phyloP scores from a whole-genome alignment of 208 protist species.

The Leishmania amazonensis region DNA sequence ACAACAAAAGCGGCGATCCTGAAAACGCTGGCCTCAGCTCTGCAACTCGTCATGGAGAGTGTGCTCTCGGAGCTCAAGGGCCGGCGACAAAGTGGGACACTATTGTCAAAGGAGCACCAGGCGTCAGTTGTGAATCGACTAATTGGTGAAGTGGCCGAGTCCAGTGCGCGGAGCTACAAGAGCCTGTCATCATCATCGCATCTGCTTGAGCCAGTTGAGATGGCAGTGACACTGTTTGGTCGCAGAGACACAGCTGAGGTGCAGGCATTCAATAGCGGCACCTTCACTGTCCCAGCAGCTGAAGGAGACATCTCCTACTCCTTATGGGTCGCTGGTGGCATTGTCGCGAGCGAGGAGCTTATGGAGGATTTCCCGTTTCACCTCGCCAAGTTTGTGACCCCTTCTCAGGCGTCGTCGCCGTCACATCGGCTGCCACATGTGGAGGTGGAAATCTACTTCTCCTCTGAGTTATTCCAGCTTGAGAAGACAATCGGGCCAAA shows the following conservation, averaged over 20 bases:
- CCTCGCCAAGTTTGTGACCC: constrained; percentile 63
- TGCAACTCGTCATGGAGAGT: constrained; percentile 58
- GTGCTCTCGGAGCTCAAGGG: constrained; percentile 52
- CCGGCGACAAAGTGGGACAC: constrained; percentile 50
- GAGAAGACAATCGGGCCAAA: constrained; percentile 54
- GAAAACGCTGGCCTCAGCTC: constrained; percentile 43
- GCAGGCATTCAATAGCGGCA: constrained; percentile 64
- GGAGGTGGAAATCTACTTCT: constrained; percentile 87
- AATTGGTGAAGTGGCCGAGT: constrained; percentile 58
- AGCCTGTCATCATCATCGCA: constrained; percentile 81
- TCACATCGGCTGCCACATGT: constrained; percentile 50
- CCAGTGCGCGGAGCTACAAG: constrained; percentile 73
- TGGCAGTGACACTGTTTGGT: constrained; percentile 58
- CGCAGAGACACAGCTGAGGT: constrained; percentile 58
- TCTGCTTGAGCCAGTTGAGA: constrained; percentile 72
- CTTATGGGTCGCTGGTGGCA: constrained; percentile 75
- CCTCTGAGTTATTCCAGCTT: constrained; percentile 74
- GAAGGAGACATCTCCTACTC: constrained; percentile 81
- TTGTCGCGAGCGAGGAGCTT: constrained; percentile 66
- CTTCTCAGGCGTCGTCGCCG: constrained; percentile 4
- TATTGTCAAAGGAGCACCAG: constrained; percentile 58
- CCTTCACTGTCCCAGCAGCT: constrained; percentile 58
- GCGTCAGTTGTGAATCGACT: constrained; percentile 59
- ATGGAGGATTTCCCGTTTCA: constrained; percentile 82
- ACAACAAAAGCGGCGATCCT: constrained; percentile 50